Conservation (phyloP, 2,329 filamentous ascomycete genomes). For the Cladosporium colombiae region DNA sequence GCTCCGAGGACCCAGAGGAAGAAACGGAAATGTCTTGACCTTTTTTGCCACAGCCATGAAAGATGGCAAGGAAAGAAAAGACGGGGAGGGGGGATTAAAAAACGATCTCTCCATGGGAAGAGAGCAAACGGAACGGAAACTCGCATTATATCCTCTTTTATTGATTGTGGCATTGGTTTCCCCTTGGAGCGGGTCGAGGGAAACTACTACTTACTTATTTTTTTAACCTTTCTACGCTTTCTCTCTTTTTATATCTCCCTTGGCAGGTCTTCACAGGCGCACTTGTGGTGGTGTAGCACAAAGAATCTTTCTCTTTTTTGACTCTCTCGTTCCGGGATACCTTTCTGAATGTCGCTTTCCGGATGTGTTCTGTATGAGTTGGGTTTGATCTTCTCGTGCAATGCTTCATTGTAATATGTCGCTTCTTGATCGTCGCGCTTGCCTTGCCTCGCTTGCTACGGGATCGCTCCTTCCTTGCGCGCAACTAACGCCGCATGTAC, state of each 20-base stretch:
- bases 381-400: not conserved
- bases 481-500: not conserved
- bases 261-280: not conserved
- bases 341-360: not conserved
- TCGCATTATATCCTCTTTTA: conserved; percentile 20
- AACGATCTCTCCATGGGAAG: conserved; percentile 5
- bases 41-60: not conserved
- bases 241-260: not conserved
- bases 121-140: conserved; percentile 11
- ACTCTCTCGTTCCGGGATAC: not conserved
- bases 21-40: not conserved
- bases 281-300: conserved; percentile 4
- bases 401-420: not conserved
- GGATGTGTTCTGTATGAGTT: not conserved
- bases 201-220: not conserved
- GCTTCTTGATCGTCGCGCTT: not conserved
- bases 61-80: not conserved
- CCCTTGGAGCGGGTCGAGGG: not conserved
- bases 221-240: not conserved
- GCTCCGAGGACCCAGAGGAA: not conserved
- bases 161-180: conserved; percentile 19
- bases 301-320: not conserved
- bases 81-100: not conserved
- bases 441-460: not conserved
- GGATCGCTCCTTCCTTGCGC: not conserved